Evolutionary conservation across 2,329 filamentous ascomycete species (phyloP).

Genomic region (Arthrobotrys musiformis): DNA sequence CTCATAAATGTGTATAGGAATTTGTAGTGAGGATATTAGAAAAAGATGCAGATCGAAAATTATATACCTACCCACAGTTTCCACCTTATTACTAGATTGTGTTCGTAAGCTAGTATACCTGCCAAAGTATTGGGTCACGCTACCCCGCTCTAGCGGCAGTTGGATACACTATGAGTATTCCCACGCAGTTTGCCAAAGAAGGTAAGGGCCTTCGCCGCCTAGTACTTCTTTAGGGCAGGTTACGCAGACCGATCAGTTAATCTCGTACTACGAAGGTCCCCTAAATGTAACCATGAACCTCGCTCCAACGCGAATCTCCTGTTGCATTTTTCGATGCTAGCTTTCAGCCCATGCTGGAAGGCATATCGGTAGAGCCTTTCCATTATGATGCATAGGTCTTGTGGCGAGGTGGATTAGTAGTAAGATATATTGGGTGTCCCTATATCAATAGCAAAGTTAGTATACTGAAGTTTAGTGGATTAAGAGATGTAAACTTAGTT

Average conservation of each 20-base stretch:
- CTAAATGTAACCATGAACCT: neutral
- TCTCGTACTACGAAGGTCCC: neutral
- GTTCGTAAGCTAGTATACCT: neutral
- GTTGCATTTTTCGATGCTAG: neutral
- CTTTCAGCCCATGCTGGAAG: neutral
- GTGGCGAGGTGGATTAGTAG: neutral
- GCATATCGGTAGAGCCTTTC: neutral
- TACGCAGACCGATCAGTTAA: neutral
- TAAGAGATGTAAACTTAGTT: too few species aligned
- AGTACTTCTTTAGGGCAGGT: neutral
- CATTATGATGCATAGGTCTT: neutral
- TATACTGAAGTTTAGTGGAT: too few species aligned
- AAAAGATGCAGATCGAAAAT: neutral
- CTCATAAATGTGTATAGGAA: neutral
- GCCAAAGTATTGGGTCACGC: neutral
- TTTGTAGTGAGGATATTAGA: neutral
- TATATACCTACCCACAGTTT: neutral
- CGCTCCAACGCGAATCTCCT: neutral
- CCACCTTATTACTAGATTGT: neutral
- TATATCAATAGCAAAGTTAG: neutral
- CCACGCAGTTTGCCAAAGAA: neutral
- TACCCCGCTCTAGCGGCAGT: neutral
- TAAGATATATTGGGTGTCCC: neutral
- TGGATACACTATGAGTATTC: neutral
- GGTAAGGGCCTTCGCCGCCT: too few species aligned